phyloP scores from a whole-genome alignment of 1,284 basidiomycete genomes.

The Apiotrichum montevideense region DNA sequence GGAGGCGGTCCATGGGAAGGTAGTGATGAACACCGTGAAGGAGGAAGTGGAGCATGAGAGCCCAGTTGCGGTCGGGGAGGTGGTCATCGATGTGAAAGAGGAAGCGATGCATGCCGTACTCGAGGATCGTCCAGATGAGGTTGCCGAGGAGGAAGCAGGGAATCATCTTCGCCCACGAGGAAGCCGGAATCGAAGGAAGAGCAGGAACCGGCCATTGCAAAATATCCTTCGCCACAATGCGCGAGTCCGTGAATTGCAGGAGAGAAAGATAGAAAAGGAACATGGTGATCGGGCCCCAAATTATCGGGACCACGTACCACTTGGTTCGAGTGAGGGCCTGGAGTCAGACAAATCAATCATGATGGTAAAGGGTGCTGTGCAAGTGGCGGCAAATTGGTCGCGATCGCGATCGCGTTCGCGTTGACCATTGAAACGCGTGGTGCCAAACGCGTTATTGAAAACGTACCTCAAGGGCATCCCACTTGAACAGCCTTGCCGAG shows the following conservation, averaged over 20 bases:
- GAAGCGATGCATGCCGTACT: slow-evolving; percentile 94
- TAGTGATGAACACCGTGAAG: slow-evolving; percentile 97
- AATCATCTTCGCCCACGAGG: slow-evolving; percentile 49
- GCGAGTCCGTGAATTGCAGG: slow-evolving; percentile 64
- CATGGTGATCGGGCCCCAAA: slow-evolving; percentile 84
- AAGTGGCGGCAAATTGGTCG: slow-evolving; percentile 29
- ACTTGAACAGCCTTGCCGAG: slow-evolving; percentile 72
- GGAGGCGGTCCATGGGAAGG: slow-evolving; percentile 89
- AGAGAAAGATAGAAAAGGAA: slow-evolving; percentile 76
- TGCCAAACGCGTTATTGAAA: too few relatives aligned
- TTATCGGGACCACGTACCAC: slow-evolving; percentile 88
- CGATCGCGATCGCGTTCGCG: neutral
- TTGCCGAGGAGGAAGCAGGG: slow-evolving; percentile 74
- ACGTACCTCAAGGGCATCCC: slow-evolving; percentile 62
- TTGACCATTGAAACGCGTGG: neutral
- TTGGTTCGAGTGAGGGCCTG: slow-evolving; percentile 71
- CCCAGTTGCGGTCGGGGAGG: slow-evolving; percentile 75
- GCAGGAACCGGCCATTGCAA: slow-evolving; percentile 26
- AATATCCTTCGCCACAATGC: slow-evolving; percentile 31
- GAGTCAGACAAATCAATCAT: slow-evolving; percentile 41
- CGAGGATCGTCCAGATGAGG: slow-evolving; percentile 89
- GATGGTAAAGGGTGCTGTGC: neutral
- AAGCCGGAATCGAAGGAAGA: slow-evolving; percentile 25
- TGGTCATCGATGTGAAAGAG: slow-evolving; percentile 92
- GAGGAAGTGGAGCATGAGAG: slow-evolving; percentile 84